Conservation (phyloP, 2,329 filamentous ascomycete genomes). For the Arthrobotrys musiformis region DNA sequence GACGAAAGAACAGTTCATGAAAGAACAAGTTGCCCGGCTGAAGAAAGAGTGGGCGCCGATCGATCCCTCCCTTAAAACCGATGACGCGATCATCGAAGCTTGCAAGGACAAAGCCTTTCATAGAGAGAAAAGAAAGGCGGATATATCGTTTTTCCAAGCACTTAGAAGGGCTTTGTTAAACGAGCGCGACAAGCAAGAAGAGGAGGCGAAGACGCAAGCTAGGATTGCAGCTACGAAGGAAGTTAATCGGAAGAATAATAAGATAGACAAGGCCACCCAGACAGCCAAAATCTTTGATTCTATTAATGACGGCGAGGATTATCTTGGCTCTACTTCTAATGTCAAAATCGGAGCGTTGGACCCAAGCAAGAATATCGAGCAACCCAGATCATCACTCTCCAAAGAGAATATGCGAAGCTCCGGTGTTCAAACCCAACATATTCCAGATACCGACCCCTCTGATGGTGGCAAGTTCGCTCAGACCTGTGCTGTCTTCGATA, state of each 20-base stretch:
- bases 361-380: background rate
- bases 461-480: slow-evolving; percentile 46
- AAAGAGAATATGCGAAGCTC: slow-evolving; percentile 27
- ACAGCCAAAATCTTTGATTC: slow-evolving; percentile 48
- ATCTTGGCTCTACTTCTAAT: slow-evolving; percentile 38
- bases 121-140: slow-evolving; percentile 23
- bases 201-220: slow-evolving; percentile 6
- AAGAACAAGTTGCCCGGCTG: slow-evolving; percentile 22
- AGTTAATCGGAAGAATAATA: slow-evolving; percentile 20
- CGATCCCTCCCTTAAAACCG: slow-evolving; percentile 43
- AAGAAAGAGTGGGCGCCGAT: slow-evolving; percentile 47
- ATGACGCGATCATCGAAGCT: slow-evolving; percentile 42
- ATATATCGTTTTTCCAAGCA: slow-evolving; percentile 37
- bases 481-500: slow-evolving; percentile 37
- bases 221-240: slow-evolving; percentile 33
- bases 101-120: slow-evolving; percentile 36
- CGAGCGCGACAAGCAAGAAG: slow-evolving; percentile 22
- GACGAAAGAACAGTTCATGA: slow-evolving; percentile 40
- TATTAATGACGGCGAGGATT: slow-evolving; percentile 52
- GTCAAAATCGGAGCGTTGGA: slow-evolving; percentile 31
- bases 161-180: slow-evolving; percentile 41
- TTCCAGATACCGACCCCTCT: slow-evolving; percentile 6
- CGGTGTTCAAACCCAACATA: background rate
- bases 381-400: slow-evolving; percentile 5
- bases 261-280: slow-evolving; percentile 34